Percentiles rank a stretch among this genome's conserved stretches.
These are phyloP conservation scores for Acacia concinna DNA, from an alignment of 331 rosid genomes.

Conservation along the genomic window DNA sequence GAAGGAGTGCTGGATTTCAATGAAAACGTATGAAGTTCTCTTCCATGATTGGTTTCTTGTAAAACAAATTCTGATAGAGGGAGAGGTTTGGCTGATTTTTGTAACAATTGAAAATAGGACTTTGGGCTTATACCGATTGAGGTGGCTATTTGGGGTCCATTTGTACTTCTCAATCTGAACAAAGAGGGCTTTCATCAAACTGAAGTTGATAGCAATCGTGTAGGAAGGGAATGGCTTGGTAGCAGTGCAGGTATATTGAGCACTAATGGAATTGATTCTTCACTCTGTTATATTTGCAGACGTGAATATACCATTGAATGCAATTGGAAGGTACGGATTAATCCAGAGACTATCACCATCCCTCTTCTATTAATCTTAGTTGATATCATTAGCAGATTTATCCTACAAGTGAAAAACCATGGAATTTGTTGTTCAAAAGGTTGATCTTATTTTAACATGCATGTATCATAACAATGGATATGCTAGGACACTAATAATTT, in stretches of 20 bases:
- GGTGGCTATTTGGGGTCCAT: conserved; percentile 85
- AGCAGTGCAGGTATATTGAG: conserved; percentile 65
- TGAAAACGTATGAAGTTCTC: conserved; percentile 54
- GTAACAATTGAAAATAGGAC: conserved; percentile 61
- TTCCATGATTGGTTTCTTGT: conserved; percentile 28
- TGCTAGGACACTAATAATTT: conserved; percentile 10
- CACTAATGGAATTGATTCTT: conserved; percentile 62
- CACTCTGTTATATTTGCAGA: conserved; percentile 65
- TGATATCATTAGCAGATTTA: neutral
- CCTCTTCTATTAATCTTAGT: neutral
- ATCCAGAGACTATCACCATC: conserved; percentile 21
- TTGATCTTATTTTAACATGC: neutral
- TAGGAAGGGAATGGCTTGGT: conserved; percentile 81
- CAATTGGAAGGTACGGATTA: conserved; percentile 79
- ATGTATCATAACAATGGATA: neutral
- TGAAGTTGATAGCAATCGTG: conserved; percentile 41
- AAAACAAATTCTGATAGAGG: conserved; percentile 1
- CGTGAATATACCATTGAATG: conserved; percentile 80
- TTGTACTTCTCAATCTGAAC: conserved; percentile 75
- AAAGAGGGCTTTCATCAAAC: conserved; percentile 32
- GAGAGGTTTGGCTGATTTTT: conserved; percentile 46
- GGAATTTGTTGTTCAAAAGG: neutral
- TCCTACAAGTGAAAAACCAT: conserved; percentile 1
- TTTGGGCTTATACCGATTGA: conserved; percentile 73
- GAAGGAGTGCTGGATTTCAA: conserved; percentile 72